These are phyloP conservation scores for Casuarina cunninghamiana DNA, from an alignment of 306 rosid genomes.

Conservation along the genomic window DNA sequence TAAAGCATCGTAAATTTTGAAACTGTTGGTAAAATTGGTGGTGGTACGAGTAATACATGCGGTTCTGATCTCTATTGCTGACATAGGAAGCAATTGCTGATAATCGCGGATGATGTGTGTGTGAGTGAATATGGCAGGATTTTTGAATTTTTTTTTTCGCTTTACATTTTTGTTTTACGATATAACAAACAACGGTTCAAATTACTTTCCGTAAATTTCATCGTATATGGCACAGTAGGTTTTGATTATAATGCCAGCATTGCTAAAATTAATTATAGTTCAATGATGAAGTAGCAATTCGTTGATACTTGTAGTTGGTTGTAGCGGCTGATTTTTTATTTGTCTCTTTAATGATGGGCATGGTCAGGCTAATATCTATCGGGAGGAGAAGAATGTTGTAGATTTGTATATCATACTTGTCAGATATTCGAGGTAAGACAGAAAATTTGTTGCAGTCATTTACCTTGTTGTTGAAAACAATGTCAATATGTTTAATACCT, in stretches of 20 bases:
- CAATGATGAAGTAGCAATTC: background rate
- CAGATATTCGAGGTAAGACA: slow-evolving; percentile 80
- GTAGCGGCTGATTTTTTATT: background rate
- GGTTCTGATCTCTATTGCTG: background rate
- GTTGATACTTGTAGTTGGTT: slow-evolving; percentile 17
- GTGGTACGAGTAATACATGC: background rate
- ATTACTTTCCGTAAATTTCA: too few relatives aligned
- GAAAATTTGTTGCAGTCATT: slow-evolving; percentile 3
- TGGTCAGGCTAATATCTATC: slow-evolving; percentile 72
- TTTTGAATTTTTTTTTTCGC: too few relatives aligned
- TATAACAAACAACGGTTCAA: too few relatives aligned
- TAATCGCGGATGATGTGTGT: background rate
- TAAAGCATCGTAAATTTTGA: background rate
- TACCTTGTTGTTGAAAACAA: slow-evolving; percentile 8
- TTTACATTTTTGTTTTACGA: too few relatives aligned
- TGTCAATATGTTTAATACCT: slow-evolving; percentile 11
- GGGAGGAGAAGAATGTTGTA: slow-evolving; percentile 80
- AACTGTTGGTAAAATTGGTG: background rate
- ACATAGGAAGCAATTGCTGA: slow-evolving; percentile 6
- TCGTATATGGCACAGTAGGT: background rate
- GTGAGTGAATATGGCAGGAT: background rate
- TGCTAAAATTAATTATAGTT: background rate
- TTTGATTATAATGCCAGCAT: background rate
- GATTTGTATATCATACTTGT: slow-evolving; percentile 90
- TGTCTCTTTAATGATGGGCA: slow-evolving; percentile 12